phyloP scores from a whole-genome alignment of 352 stramenopile species.

The Thraustotheca clavata region DNA sequence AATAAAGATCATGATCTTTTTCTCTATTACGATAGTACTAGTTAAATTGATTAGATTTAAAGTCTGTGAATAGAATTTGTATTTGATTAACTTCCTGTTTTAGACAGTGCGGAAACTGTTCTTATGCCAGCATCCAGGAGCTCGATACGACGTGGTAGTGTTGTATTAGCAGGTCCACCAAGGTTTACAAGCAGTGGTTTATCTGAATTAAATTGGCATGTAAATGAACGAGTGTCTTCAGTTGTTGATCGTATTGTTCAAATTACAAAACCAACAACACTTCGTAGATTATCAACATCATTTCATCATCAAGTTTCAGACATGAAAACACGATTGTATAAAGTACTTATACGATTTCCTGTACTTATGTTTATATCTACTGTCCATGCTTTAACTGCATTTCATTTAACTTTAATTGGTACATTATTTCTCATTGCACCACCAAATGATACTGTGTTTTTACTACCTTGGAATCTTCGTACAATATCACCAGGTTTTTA shows the following conservation, averaged over 20 bases:
- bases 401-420: not conserved
- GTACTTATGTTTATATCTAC: conserved; percentile 1
- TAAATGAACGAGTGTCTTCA: not conserved
- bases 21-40: too few species aligned
- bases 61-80: too few species aligned
- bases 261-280: not conserved
- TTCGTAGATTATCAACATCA: not conserved
- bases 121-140: not conserved
- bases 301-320: not conserved
- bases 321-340: not conserved
- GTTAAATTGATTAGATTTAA: too few species aligned
- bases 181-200: not conserved
- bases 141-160: not conserved
- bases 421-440: not conserved
- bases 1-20: too few species aligned
- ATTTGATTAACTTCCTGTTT: too few species aligned
- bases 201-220: not conserved
- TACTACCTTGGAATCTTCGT: not conserved
- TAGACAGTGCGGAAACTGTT: too few species aligned
- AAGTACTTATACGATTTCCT: not conserved
- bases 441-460: not conserved
- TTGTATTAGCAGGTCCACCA: not conserved
- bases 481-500: not conserved
- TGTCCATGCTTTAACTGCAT: not conserved
- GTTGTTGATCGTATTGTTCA: not conserved